Percentiles rank a stretch among this genome's conserved stretches.
Evolutionary conservation across 2,329 filamentous ascomycete species (phyloP).

Genomic region (Decorospora gaudefroyi): DNA sequence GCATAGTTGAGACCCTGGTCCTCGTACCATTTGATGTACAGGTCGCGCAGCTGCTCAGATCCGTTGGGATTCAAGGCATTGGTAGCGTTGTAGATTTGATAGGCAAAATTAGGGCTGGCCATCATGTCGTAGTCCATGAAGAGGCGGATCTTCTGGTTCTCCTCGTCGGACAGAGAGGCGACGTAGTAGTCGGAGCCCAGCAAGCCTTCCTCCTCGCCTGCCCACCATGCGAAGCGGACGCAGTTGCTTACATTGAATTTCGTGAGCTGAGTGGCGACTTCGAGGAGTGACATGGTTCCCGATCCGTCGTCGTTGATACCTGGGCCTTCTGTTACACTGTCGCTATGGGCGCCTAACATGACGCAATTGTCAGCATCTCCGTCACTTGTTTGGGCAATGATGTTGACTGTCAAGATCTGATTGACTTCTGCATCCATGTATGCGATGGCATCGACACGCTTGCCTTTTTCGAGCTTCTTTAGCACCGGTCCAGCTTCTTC

Average conservation of each 20-base stretch:
- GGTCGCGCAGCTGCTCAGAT: conserved; percentile 44
- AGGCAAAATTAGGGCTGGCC: conserved; percentile 48
- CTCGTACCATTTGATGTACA: conserved; percentile 49
- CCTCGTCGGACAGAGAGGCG: conserved; percentile 36
- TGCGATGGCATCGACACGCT: conserved; percentile 51
- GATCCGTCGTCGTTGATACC: conserved; percentile 52
- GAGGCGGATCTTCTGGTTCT: conserved; percentile 49
- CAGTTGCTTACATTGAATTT: conserved; percentile 49
- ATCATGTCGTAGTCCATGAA: conserved; percentile 55
- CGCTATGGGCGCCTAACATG: conserved; percentile 50
- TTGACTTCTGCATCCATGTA: conserved; percentile 56
- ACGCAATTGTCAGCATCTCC: conserved; percentile 49
- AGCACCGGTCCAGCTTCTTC: conserved; percentile 61
- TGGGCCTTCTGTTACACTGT: conserved; percentile 49
- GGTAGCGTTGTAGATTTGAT: conserved; percentile 49
- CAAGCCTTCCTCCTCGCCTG: conserved; percentile 49
- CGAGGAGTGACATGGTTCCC: conserved; percentile 48
- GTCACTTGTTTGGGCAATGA: conserved; percentile 47
- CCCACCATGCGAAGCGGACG: conserved; percentile 49
- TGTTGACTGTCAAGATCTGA: conserved; percentile 55
- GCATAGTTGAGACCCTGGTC: conserved; percentile 45
- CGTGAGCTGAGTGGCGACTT: conserved; percentile 48
- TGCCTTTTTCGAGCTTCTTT: conserved; percentile 57
- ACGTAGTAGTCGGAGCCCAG: conserved; percentile 50
- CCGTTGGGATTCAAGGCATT: conserved; percentile 45